Base-by-base conservation (phyloP, 163 green algal genomes). In the Volvox carteri region DNA sequence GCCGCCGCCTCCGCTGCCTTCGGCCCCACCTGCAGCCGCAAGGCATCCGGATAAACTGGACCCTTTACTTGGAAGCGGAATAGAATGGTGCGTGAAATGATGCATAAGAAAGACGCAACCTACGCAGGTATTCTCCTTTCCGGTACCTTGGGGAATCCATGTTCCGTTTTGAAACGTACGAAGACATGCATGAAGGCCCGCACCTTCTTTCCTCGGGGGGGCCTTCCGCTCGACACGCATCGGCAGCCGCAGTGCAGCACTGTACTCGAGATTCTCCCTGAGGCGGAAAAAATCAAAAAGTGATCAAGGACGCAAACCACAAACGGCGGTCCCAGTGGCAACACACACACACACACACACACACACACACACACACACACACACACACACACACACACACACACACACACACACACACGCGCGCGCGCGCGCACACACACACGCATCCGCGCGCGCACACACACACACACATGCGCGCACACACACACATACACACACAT, bases 191-290 rank as follows among this genome's bases (percentile, higher is more conserved):
- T n/a, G n/a, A n/a, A n/a, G n/a, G n/a, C n/a, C n/a, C n/a, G n/a
- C n/a, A n/a, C n/a, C n/a, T n/a, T n/a, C n/a, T n/a, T n/a, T n/a
- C n/a, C n/a, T n/a, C n/a, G n/a, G n/a, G n/a, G n/a, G 48, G 60
- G 30, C 23, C 65, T 75, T 75, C 11, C 65, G 65, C 33, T 56
- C 39, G 14, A 78, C 19, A 3, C 89, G 60, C 11, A 72, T 56
- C 19, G 90, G 86, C 76, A 94, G 74, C 72, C 86, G 91, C 73
- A 96, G 91, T 70, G 91, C 89, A 3, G 95, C 95, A 56, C 86
- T 92, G 90, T 95, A 97, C 2, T 89, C 87, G 46, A 97, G 85
- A 81, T 97, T 97, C 90, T 97, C 95, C 21, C 93, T 91, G 84
- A 19, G 28, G 54, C 19, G 54, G 3, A 65, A 30, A 23, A 30